Conservation (phyloP, 1,139 yeast species). For the Kodamaea plutei region DNA sequence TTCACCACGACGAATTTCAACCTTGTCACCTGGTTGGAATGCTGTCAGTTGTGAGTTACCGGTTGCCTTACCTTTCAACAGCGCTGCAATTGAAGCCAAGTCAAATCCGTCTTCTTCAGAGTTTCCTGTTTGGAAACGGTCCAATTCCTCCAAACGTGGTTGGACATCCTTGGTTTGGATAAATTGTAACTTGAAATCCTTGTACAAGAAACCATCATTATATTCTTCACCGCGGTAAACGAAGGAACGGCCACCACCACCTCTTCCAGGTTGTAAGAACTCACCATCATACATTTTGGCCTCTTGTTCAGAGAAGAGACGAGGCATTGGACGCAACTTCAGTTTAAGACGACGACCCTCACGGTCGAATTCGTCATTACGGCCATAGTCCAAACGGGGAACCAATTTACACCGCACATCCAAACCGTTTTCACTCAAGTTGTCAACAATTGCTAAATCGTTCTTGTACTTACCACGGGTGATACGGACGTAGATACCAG, state of each 20-base stretch:
- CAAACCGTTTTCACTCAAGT: constrained; percentile 88
- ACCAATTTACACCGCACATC: constrained; percentile 90
- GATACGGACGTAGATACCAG: constrained; percentile 88
- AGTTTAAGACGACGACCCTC: constrained; percentile 50
- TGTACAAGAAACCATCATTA: constrained; percentile 79
- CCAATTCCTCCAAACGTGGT: constrained; percentile 86
- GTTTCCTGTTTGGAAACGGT: constrained; percentile 68
- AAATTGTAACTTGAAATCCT: constrained; percentile 80
- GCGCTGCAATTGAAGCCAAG: constrained; percentile 77
- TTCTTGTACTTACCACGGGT: constrained; percentile 90
- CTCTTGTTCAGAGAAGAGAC: constrained; percentile 75
- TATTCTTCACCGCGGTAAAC: constrained; percentile 85
- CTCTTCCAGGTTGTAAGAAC: constrained; percentile 63
- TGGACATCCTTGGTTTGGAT: constrained; percentile 80
- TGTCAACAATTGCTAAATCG: constrained; percentile 89
- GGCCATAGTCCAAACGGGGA: constrained; percentile 90
- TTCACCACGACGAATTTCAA: constrained; percentile 88
- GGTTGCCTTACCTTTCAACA: constrained; percentile 57
- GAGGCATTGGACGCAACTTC: constrained; percentile 76
- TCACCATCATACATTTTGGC: constrained; percentile 51
- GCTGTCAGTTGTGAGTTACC: constrained; percentile 34
- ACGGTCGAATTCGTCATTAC: constrained; percentile 53
- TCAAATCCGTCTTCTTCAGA: constrained; percentile 78
- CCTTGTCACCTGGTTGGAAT: constrained; percentile 93
- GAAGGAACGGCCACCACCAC: constrained; percentile 62